Base-by-base conservation (phyloP, 768 basidiomycete species). In the Kondoa malvinella region DNA sequence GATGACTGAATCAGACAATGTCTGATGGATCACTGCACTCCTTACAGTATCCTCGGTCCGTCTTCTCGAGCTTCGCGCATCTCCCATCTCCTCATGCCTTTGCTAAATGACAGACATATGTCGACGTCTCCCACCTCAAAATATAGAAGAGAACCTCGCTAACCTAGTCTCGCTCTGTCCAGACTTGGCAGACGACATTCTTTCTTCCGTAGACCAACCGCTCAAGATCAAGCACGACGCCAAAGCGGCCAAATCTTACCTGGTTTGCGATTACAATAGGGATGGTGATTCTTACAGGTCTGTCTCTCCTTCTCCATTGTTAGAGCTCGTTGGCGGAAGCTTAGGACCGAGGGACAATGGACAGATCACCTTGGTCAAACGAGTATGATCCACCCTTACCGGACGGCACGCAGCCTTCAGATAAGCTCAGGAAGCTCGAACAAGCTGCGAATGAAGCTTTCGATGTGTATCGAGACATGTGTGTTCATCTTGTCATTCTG, bases 311-410 rank as follows among this genome's bases (percentile, higher is more conserved):
- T 16, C 8, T 15, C 25, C 62, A 15, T 4, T 26, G 8, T 64
- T n/a, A n/a, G n/a, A n/a, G n/a, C n/a, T n/a, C 8, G 40, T 50
- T 50, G 8, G 40, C 40, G 21, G 31, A 30, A 33, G 57, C 21
- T 67, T 27, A 32, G 34, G 40, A 56, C 59, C 50, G 63, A 60
- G 70, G 73, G 72, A 34, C 60, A 64, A 56, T 57, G 27, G 14
- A 17, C 69, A 99, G 94, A 74, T 99, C 95, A 1, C 95, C 95
- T 4, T 97, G 94, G 92, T 92, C 92, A 27, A 99, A 97, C 76
- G 86, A 88, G 75, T 99, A 97, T 75, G 86, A 91, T 70, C 75
- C 75, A 3, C 65, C 71, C 0, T 67, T 76, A 2, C 89, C 92
- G 27, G 89, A 94, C 71, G 94, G 90, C 1, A 92, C 92, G 2